A percentile compares a stretch with the other conserved stretches of the same genome.
Conservation (phyloP, 306 rosid genomes). For the Begonia loranthoides region DNA sequence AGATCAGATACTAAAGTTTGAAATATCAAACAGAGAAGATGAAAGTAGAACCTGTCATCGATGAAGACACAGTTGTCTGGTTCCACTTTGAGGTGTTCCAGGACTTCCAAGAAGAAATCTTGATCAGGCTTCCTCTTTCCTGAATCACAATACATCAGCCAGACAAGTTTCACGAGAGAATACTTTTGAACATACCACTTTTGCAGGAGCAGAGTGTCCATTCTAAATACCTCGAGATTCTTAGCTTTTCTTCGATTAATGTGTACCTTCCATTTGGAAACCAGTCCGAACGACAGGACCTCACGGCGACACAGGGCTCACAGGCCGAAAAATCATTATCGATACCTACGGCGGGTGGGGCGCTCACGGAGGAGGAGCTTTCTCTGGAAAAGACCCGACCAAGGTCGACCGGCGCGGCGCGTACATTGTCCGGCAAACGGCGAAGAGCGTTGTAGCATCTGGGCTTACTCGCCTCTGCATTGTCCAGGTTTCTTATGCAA, state of each 20-base stretch:
- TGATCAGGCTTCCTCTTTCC: slow-evolving; percentile 94
- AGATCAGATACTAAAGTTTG: background rate
- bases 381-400: too few species aligned
- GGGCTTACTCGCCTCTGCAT: too few species aligned
- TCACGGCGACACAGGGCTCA: too few species aligned
- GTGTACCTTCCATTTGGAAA: too few species aligned
- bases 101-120: slow-evolving; percentile 53
- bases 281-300: too few species aligned
- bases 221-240: slow-evolving; percentile 59
- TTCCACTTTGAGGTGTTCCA: slow-evolving; percentile 58
- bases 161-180: background rate
- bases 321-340: too few species aligned
- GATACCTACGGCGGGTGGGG: too few species aligned
- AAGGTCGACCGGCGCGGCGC: too few species aligned
- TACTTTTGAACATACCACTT: slow-evolving; percentile 50
- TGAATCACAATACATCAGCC: slow-evolving; percentile 23
- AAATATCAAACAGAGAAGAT: background rate
- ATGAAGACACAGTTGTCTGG: slow-evolving; percentile 58
- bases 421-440: too few species aligned
- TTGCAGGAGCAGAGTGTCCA: slow-evolving; percentile 91
- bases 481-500: too few species aligned
- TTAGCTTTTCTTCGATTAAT: slow-evolving; percentile 72
- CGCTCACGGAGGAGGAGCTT: too few species aligned
- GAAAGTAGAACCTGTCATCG: slow-evolving; percentile 64
- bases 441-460: too few species aligned